Conservation (phyloP, 2,329 filamentous ascomycete genomes). For the Pezicula carpinea region DNA sequence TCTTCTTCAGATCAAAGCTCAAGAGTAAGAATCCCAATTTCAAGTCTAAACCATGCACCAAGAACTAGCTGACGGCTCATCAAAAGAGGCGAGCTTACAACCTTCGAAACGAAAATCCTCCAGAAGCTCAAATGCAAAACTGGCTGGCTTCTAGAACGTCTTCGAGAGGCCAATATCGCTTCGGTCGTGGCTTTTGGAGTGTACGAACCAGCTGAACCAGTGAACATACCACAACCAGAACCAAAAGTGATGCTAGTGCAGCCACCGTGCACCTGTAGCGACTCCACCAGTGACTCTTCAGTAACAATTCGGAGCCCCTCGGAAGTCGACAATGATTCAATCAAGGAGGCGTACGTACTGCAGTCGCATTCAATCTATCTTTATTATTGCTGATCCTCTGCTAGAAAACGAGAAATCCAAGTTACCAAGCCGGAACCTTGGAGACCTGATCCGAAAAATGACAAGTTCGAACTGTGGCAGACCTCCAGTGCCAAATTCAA, state of each 20-base stretch:
- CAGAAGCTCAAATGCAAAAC: conserved; percentile 3
- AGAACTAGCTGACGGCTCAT: neutral
- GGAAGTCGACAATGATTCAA: neutral
- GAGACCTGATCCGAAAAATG: neutral
- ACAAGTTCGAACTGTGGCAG: conserved; percentile 3
- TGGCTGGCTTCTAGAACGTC: conserved; percentile 1
- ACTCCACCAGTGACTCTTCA: neutral
- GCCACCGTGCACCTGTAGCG: too few species aligned
- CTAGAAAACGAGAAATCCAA: too few species aligned
- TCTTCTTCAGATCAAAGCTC: conserved; percentile 7
- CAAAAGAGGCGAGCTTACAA: neutral
- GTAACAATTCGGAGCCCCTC: conserved; percentile 6
- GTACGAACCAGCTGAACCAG: neutral
- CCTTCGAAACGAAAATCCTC: conserved; percentile 2
- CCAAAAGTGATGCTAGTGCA: too few species aligned
- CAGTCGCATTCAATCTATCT: too few species aligned
- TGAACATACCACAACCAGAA: conserved; percentile 1
- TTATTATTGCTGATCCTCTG: too few species aligned
- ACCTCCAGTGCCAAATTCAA: neutral
- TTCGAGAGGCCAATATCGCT: conserved; percentile 3
- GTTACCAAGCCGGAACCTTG: too few species aligned
- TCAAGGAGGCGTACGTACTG: neutral
- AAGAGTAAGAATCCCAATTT: conserved; percentile 2
- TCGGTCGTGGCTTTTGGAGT: conserved; percentile 8
- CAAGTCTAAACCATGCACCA: neutral